phyloP scores from a whole-genome alignment of 495 filamentous ascomycete genomes.

The Trichoderma virens region DNA sequence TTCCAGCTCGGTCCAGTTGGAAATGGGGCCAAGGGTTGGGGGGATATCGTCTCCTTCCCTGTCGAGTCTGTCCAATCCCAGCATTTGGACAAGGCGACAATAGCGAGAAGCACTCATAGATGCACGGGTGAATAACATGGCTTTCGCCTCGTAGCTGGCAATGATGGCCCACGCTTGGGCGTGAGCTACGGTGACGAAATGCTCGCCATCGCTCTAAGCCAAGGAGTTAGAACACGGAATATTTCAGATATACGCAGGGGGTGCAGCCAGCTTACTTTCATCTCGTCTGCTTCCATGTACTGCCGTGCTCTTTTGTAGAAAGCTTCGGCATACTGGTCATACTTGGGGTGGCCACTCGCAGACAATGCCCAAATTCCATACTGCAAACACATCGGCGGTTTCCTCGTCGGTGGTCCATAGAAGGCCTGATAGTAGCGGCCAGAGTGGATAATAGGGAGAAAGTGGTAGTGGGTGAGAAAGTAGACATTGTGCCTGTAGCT shows the following conservation, averaged over 20 bases:
- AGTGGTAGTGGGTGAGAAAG: conserved; percentile 29
- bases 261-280: conserved; percentile 34
- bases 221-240: neutral
- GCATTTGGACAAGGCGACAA: conserved; percentile 36
- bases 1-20: conserved; percentile 42
- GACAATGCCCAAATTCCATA: conserved; percentile 41
- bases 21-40: conserved; percentile 28
- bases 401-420: conserved; percentile 35
- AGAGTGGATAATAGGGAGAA: conserved; percentile 34
- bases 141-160: conserved; percentile 35
- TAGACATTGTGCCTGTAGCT: conserved; percentile 30
- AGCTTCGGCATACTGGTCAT: conserved; percentile 31
- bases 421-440: conserved; percentile 32
- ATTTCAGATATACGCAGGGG: neutral
- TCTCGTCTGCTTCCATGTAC: conserved; percentile 40
- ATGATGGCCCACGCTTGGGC: conserved; percentile 40
- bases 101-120: conserved; percentile 35
- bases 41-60: conserved; percentile 26
- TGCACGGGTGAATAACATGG: conserved; percentile 35
- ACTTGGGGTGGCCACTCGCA: conserved; percentile 30
- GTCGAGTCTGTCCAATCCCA: conserved; percentile 42
- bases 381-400: conserved; percentile 41
- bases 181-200: conserved; percentile 38
- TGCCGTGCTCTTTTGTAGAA: conserved; percentile 41
- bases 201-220: conserved; percentile 31